These are phyloP conservation scores for Letharia lupina DNA, from an alignment of 495 filamentous ascomycete genomes.

Conservation along the genomic window DNA sequence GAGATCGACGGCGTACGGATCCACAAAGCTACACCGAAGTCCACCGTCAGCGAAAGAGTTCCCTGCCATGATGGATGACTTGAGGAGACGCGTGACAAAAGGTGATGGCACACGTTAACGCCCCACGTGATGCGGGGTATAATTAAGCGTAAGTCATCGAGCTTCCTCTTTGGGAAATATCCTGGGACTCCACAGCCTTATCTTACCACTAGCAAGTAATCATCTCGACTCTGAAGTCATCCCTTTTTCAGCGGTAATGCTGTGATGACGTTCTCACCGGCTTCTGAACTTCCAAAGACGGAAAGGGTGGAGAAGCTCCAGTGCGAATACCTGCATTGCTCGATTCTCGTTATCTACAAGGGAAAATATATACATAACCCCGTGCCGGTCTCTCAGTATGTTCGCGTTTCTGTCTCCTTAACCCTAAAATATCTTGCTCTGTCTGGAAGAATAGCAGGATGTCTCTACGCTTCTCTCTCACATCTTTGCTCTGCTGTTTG, in stretches of 20 bases:
- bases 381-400: neutral
- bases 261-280: slow-evolving; percentile 12
- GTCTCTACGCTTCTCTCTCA: neutral
- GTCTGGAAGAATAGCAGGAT: neutral
- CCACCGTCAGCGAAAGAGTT: neutral
- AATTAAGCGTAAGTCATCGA: slow-evolving; percentile 2
- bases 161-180: slow-evolving; percentile 15
- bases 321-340: neutral
- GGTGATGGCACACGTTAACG: neutral
- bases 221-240: neutral
- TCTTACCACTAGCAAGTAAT: slow-evolving; percentile 2
- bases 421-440: neutral
- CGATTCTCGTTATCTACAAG: slow-evolving; percentile 8
- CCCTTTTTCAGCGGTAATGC: slow-evolving; percentile 4
- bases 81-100: neutral
- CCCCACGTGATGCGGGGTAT: neutral
- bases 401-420: neutral
- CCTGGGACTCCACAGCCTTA: slow-evolving; percentile 8
- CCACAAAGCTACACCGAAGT: neutral
- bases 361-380: slow-evolving; percentile 2
- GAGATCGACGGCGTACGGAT: neutral
- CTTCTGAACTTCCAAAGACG: slow-evolving; percentile 11
- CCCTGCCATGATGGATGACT: neutral
- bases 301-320: slow-evolving; percentile 9
- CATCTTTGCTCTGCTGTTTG: slow-evolving; percentile 1